Evolutionary conservation across 805 yeast genomes (phyloP).

Genomic region (Candida nanaspora): DNA sequence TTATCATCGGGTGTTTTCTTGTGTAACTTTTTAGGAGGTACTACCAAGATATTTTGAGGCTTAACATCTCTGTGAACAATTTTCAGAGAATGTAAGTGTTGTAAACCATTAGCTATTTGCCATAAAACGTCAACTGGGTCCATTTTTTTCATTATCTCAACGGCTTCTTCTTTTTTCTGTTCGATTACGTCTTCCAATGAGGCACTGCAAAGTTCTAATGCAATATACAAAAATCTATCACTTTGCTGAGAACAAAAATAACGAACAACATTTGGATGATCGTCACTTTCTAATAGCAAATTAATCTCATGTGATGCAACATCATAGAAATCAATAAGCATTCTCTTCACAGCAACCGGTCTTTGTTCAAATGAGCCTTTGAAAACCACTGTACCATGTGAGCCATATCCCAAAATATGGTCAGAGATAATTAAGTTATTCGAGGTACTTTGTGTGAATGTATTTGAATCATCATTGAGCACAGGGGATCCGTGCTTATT

Average conservation of each 20-base stretch:
- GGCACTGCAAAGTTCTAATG: conserved; percentile 84
- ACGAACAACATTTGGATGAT: conserved; percentile 90
- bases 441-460: neutral
- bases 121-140: conserved; percentile 48
- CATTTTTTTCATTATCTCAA: conserved; percentile 32
- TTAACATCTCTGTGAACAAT: conserved; percentile 93
- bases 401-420: conserved; percentile 85
- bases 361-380: conserved; percentile 86
- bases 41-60: conserved; percentile 88
- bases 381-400: conserved; percentile 93
- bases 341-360: conserved; percentile 93
- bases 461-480: conserved; percentile 8
- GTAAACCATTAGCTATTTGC: conserved; percentile 79
- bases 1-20: conserved; percentile 7
- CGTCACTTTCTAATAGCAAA: conserved; percentile 87
- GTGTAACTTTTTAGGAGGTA: conserved; percentile 48
- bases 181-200: conserved; percentile 83
- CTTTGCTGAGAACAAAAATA: conserved; percentile 91
- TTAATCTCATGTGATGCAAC: conserved; percentile 89
- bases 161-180: conserved; percentile 30
- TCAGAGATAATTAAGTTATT: conserved; percentile 57
- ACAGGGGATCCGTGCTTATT: neutral
- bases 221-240: conserved; percentile 85
- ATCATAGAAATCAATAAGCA: conserved; percentile 89
- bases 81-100: conserved; percentile 81